Conservation (phyloP, 306 rosid species). For the Cajanus cajan region DNA sequence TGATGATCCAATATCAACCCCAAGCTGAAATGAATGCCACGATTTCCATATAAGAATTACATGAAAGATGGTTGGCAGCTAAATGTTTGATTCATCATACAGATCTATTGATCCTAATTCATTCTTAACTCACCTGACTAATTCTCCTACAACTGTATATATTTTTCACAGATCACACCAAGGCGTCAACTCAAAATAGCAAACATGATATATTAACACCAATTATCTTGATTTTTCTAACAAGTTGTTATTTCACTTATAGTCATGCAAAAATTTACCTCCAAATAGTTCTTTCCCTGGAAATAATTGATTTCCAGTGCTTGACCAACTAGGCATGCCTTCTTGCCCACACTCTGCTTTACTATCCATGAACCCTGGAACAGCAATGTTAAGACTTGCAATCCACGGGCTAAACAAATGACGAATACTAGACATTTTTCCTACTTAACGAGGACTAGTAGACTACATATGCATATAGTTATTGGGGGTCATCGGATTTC, state of each 20-base stretch:
- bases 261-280: slow-evolving; percentile 47
- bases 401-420: slow-evolving; percentile 4
- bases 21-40: slow-evolving; percentile 52
- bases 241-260: not conserved
- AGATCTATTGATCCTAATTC: not conserved
- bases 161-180: not conserved
- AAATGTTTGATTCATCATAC: slow-evolving; percentile 16
- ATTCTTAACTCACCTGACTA: slow-evolving; percentile 1
- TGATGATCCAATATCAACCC: slow-evolving; percentile 79
- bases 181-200: not conserved
- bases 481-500: not conserved
- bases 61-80: not conserved
- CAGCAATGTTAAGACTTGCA: slow-evolving; percentile 18
- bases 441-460: not conserved
- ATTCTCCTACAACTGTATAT: not conserved
- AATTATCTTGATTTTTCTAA: not conserved
- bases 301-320: slow-evolving; percentile 73
- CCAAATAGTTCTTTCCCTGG: slow-evolving; percentile 85
- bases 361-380: slow-evolving; percentile 98
- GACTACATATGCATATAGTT: not conserved
- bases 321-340: slow-evolving; percentile 92
- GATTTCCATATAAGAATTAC: slow-evolving; percentile 23
- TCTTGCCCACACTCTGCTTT: slow-evolving; percentile 96
- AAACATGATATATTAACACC: not conserved
- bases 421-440: not conserved